Evolutionary conservation across 1,139 yeast genomes (phyloP), one percentile per base, ranked within the genome.

Genomic region (Suhomyces wounanorum): DNA sequence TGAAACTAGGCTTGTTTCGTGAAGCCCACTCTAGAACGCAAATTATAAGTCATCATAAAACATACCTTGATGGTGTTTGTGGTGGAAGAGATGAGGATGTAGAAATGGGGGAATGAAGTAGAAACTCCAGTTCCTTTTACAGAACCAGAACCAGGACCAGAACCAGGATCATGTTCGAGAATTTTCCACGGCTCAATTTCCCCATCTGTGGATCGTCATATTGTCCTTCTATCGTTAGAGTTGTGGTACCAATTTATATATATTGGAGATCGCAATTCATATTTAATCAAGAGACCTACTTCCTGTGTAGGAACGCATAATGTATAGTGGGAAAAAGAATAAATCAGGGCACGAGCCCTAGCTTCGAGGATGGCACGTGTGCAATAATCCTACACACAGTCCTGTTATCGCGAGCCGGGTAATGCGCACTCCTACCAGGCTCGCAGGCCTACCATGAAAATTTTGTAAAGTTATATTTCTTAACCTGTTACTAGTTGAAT

Each of bases 1-100:
- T 64, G 79, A 71, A 73, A 75, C 80, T 72, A 74, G 81, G 81
- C 81, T 65, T 70, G 81, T 75, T 65, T 68, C 81, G 61, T 64
- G 58, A 55, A 54, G 52, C 55, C 53, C 59, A 67, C 76, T 71
- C 79, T 76, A 67, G 78, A 77, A 76, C 81, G 81, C 81, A 77
- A 77, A 77, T 77, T 77, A 76, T 70, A 52, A 59, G 69, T 76
- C 81, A 77, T 77, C 81, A 75, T 64, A 53, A 43, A 51, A 54
- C 57, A 44, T 43, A 49, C 50, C 42, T n/a, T 28, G 31, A 28
- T 28, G 8, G 13, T 30, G 11, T 13, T 11, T 30, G 33, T 7
- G n/a, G 3, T 11, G 33, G 33, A n/a, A n/a, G 8, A 13, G 33
- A 11, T 4, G 14, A 2, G n/a, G 14, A 21, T 21, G 23, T 21